Base-by-base conservation (phyloP, 2,329 filamentous ascomycete species). In the Alternaria solani region DNA sequence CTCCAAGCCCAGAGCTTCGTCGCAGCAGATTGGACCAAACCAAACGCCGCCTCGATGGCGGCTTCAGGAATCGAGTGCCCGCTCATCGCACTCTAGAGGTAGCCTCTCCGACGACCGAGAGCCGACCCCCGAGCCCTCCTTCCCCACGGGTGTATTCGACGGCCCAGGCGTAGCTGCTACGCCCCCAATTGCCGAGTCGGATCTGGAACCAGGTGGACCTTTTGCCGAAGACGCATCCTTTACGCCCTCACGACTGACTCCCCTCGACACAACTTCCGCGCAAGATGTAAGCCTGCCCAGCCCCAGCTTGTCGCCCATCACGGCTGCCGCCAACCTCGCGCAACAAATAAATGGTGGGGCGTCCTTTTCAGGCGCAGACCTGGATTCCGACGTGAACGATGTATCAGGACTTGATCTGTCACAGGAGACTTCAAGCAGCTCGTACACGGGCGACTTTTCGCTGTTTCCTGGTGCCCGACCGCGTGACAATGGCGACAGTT, bases 271-370 rank as follows among this genome's bases (percentile, higher is more conserved):
- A 47, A 85, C 90, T 55, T 87, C 89, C 57, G 89, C 90, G 39
- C 91, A 95, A 76, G 94, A 97, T 82, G 93, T 92, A 65, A 97
- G 93, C 79, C 84, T 99, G 63, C 95, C 95, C 53, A 99, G 95
- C 77, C 95, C 95, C 34, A 94, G 95, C 72, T 81, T 99, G 57
- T 99, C 95, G 26, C 95, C 95, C 4, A 88, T 90, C 39, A 96
- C 94, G 6, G 87, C 96, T 60, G 92, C 92, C 69, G 91, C 94
- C 68, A 84, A 84, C 73, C 73, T 84, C 18, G 74, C 81, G 16
- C 78, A 79, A 28, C 76, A 80, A 41, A 73, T 63, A 42, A 75
- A 69, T 44, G 63, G 69, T 46, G 75, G 72, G n/a, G 52, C 66
- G 5, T 67, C 69, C 7, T 73, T 67, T 36, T 52, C 59, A 7